A percentile compares a stretch with the other conserved stretches of the same genome.
Conservation (phyloP, 1,284 basidiomycete species). For the Cryptococcus sp. region DNA sequence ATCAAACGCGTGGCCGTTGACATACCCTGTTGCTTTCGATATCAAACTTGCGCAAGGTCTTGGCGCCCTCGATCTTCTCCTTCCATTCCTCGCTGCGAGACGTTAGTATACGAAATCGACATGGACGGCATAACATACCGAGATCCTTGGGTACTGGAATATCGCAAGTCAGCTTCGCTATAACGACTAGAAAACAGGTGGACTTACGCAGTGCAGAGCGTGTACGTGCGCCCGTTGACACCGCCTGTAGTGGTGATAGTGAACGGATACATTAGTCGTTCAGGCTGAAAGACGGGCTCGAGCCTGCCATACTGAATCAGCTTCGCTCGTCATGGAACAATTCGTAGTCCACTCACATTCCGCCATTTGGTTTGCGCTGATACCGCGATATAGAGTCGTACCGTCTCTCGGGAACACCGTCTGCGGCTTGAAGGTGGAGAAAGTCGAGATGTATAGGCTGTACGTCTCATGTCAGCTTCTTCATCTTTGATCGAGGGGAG, state of each 20-base stretch:
- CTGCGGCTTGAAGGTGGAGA: conserved; percentile 24
- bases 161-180: neutral
- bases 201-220: conserved; percentile 36
- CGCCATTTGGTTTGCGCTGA: conserved; percentile 17
- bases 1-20: neutral
- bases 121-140: conserved; percentile 15
- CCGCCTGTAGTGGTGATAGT: conserved; percentile 29
- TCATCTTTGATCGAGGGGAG: no score
- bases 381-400: conserved; percentile 31
- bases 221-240: conserved; percentile 27
- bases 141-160: conserved; percentile 18
- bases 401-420: conserved; percentile 38
- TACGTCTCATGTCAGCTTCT: neutral
- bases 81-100: conserved; percentile 34
- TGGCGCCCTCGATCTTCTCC: conserved; percentile 38
- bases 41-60: conserved; percentile 36
- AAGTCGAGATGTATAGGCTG: conserved; percentile 46
- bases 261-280: conserved; percentile 43
- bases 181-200: neutral
- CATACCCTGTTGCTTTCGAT: conserved; percentile 39
- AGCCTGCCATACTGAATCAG: conserved; percentile 11
- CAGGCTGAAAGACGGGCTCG: conserved; percentile 26
- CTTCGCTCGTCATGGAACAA: neutral
- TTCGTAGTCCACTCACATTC: conserved; percentile 16
- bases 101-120: neutral